A percentile compares a stretch with the other conserved stretches of the same genome.
Conservation (phyloP, 1,139 yeast species). For the Lodderomyces jiufengensis region DNA sequence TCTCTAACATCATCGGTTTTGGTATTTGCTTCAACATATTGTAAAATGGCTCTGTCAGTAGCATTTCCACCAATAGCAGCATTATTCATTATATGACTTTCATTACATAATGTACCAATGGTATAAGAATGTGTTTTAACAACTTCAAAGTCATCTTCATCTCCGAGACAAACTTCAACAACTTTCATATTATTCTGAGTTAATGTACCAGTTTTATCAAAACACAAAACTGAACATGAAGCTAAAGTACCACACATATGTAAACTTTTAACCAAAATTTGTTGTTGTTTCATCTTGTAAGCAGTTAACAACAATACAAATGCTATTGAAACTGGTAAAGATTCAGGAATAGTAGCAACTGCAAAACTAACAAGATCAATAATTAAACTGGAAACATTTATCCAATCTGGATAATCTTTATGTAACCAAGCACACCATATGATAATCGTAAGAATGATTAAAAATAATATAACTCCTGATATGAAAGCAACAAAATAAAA, state of each 20-base stretch:
- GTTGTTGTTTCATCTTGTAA: slow-evolving; percentile 24
- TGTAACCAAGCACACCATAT: slow-evolving; percentile 48
- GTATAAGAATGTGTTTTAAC: slow-evolving; percentile 12
- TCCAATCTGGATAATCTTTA: slow-evolving; percentile 29
- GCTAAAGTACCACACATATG: slow-evolving; percentile 31
- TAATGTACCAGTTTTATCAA: slow-evolving; percentile 37
- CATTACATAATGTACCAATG: slow-evolving; percentile 40
- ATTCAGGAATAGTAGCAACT: slow-evolving; percentile 36
- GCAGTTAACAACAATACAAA: slow-evolving; percentile 32
- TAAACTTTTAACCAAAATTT: slow-evolving; percentile 30
- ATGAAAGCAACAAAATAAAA: slow-evolving; percentile 26
- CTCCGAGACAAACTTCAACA: slow-evolving; percentile 3
- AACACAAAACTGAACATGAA: slow-evolving; percentile 32
- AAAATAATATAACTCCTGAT: slow-evolving; percentile 19
- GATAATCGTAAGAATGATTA: slow-evolving; percentile 25
- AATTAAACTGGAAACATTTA: slow-evolving; percentile 29
- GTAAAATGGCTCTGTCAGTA: slow-evolving; percentile 44
- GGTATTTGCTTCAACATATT: slow-evolving; percentile 28
- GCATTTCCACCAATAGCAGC: slow-evolving; percentile 40
- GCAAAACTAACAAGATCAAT: slow-evolving; percentile 32
- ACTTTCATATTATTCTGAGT: slow-evolving; percentile 34
- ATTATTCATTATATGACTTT: slow-evolving; percentile 20
- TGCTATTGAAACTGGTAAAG: slow-evolving; percentile 35
- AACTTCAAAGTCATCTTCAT: slow-evolving; percentile 39
- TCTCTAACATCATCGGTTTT: slow-evolving; percentile 9